Evolutionary conservation across 805 yeast species (phyloP).

Genomic region (Metschnikowia koreensis): DNA sequence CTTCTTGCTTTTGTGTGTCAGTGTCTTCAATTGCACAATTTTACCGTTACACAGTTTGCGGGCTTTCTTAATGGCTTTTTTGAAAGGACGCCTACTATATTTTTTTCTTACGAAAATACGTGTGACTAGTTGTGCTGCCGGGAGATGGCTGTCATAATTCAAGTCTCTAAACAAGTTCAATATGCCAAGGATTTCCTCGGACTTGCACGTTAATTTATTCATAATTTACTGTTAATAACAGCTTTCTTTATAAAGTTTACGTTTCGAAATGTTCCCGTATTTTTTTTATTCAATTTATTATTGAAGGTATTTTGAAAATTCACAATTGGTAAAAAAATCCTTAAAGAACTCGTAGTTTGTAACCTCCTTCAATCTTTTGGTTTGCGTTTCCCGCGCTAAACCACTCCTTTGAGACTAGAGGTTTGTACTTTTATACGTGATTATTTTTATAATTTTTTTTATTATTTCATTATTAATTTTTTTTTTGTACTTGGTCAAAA

Average conservation of each 20-base stretch:
- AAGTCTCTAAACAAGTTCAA: background rate
- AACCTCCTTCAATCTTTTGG: too few relatives aligned
- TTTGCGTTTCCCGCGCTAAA: too few relatives aligned
- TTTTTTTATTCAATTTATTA: too few relatives aligned
- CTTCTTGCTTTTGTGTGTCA: background rate
- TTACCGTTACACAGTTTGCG: background rate
- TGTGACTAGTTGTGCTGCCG: background rate
- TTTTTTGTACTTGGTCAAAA: background rate
- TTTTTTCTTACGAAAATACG: background rate
- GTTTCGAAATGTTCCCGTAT: background rate
- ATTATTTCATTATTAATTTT: too few relatives aligned
- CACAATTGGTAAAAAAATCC: too few relatives aligned
- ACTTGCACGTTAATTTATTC: background rate
- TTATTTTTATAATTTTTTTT: too few relatives aligned
- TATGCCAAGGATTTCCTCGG: background rate
- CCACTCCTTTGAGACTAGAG: too few relatives aligned
- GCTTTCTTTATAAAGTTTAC: too few relatives aligned
- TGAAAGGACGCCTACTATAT: background rate
- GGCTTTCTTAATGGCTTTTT: background rate
- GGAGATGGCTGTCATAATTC: background rate
- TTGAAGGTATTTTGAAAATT: too few relatives aligned
- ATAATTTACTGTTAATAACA: too few relatives aligned
- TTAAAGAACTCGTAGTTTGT: too few relatives aligned
- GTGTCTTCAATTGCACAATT: background rate
- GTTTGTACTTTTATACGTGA: too few relatives aligned